These are phyloP conservation scores for Nemania sp. DNA, from an alignment of 2,329 filamentous ascomycete genomes.

Conservation along the genomic window DNA sequence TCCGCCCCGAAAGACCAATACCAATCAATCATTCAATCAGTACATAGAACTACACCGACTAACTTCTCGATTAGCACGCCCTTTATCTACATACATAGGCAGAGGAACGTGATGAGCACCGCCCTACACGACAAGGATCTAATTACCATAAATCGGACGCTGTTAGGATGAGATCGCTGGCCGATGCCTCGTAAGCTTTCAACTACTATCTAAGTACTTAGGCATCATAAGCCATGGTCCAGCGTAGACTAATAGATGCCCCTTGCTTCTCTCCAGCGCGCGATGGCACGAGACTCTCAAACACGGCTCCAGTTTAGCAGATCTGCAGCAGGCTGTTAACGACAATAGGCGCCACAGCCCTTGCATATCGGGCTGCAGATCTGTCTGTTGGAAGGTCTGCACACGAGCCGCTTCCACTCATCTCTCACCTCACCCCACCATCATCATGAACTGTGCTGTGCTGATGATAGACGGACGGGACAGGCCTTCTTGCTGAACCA, in stretches of 20 bases:
- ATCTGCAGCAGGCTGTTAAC: constrained; percentile 74
- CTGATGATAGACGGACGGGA: constrained; percentile 27
- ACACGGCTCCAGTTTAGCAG: constrained; percentile 67
- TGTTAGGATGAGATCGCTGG: constrained; percentile 50
- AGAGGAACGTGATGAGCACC: constrained; percentile 26
- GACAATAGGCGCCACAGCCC: constrained; percentile 69
- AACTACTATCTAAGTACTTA: too few relatives aligned
- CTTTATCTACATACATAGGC: neutral
- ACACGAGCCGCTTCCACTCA: neutral
- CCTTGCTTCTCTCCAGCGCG: constrained; percentile 58
- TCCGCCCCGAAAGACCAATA: neutral
- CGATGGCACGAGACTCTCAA: constrained; percentile 76
- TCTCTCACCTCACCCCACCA: neutral
- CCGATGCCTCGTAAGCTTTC: constrained; percentile 49
- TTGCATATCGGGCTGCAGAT: constrained; percentile 80
- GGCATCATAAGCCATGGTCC: neutral
- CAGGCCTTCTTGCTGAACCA: constrained; percentile 86
- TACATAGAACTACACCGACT: neutral
- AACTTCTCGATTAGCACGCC: neutral
- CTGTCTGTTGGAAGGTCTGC: constrained; percentile 88
- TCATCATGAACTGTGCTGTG: constrained; percentile 6
- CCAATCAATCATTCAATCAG: neutral
- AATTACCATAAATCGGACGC: constrained; percentile 4
- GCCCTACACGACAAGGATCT: constrained; percentile 8
- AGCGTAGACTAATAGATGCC: constrained; percentile 17